Percentiles rank a stretch among this genome's conserved stretches.
Conservation (phyloP, 192 early-diverging fungal genomes). For the Pilaira anomala region DNA sequence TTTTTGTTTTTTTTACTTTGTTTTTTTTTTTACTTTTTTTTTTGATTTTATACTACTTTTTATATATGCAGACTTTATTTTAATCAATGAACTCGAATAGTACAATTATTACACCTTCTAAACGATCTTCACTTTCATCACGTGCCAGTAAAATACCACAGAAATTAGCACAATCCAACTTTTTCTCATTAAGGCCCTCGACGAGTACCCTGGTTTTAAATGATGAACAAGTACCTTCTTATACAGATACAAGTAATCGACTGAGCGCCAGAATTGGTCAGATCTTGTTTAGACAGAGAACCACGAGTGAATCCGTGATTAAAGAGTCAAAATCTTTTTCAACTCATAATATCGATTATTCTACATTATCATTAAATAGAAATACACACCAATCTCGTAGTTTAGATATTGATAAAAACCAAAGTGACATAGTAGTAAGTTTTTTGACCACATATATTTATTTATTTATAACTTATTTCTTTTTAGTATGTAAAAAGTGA, state of each 20-base stretch:
- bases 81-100: not conserved
- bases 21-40: not conserved
- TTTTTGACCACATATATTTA: too few relatives aligned
- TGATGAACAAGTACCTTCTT: not conserved
- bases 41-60: not conserved
- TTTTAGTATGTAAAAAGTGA: too few relatives aligned
- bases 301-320: slow-evolving; percentile 3
- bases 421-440: too few relatives aligned
- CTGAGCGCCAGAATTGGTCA: slow-evolving; percentile 7
- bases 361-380: not conserved
- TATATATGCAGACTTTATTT: not conserved
- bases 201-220: slow-evolving; percentile 1
- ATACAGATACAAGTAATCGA: not conserved
- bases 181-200: slow-evolving; percentile 8
- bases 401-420: too few relatives aligned
- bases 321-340: slow-evolving; percentile 7
- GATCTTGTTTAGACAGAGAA: not conserved
- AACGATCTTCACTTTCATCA: slow-evolving; percentile 12
- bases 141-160: slow-evolving; percentile 21
- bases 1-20: not conserved
- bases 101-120: not conserved
- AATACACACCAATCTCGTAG: too few relatives aligned
- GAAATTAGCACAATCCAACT: slow-evolving; percentile 9
- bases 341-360: not conserved
- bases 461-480: too few relatives aligned